Evolutionary conservation across 371 early-diverging fungal genomes (phyloP), one percentile per base, ranked within the genome.

Genomic region (Phascolomyces articulosus): DNA sequence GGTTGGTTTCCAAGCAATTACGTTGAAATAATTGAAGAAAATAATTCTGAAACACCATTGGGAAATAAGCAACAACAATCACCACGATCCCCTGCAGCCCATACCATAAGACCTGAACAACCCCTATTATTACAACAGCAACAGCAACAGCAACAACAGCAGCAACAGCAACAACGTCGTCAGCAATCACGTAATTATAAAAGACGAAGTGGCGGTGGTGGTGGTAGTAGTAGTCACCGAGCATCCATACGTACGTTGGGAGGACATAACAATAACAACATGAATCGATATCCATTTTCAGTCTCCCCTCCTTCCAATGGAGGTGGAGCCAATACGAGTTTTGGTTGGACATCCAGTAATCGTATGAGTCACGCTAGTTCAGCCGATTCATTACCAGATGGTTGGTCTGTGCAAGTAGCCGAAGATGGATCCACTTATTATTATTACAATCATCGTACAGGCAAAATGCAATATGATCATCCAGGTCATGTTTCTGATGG

Each of bases 1-100:
- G 96, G 95, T 29, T 96, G 96, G 96, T 95, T 96, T 77, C 97
- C 96, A 1, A 91, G 93, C 58, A 94, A 93, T 73, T 95, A 90
- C 73, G 93, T 94, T 4, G 77, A 87, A 67, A 66, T 82, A 59
- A 63, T 85, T 40, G 79, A 87, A 29, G 63, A 56, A 15, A 53
- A 34, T 34, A 34, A 55, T 40, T 20, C 54, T 51, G 60, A 44
- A 31, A 44, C 29, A 21, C 13, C 28, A 8, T 20, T 31, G 27
- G n/a, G 23, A 11, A 51, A 24, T 51, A 51, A 24, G 26, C 51
- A 20, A 24, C 51, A 51, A 24, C 51, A 23, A 51, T 23, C 51
- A 21, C 51, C 23, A 24, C 51, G 51, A 51, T 23, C 51, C 51
- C 51, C 23, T 51, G 51, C 51, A 51, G 51, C 51, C 44, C 8